A percentile compares a stretch with the other conserved stretches of the same genome.
These are phyloP conservation scores for Lactarius sp. DNA, from an alignment of 768 basidiomycete genomes.

Conservation along the genomic window DNA sequence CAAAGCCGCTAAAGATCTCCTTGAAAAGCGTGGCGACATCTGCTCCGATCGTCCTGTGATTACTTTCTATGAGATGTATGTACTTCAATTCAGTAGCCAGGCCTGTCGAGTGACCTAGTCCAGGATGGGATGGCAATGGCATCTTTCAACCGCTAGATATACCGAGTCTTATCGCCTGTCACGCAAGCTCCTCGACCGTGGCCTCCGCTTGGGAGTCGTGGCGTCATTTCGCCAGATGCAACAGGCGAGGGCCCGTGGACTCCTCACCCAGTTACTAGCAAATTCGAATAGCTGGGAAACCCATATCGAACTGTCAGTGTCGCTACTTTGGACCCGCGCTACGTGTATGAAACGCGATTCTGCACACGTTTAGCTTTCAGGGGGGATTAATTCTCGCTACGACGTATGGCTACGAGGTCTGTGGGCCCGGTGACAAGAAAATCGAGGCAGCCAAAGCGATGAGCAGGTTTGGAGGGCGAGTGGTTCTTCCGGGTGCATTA, in stretches of 20 bases:
- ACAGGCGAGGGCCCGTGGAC: not conserved
- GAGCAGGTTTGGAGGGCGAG: not conserved
- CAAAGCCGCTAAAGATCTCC: conserved; percentile 42
- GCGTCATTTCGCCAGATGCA: not conserved
- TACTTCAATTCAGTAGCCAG: too few relatives aligned
- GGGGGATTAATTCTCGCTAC: conserved; percentile 6
- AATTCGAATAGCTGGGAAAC: not conserved
- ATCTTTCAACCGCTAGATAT: not conserved
- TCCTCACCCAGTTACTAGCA: not conserved
- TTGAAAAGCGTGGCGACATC: conserved; percentile 47
- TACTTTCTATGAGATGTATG: conserved; percentile 16
- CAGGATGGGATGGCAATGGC: not conserved
- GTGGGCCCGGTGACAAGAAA: not conserved
- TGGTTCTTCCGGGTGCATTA: conserved; percentile 5
- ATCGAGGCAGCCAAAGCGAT: not conserved
- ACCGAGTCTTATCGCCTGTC: not conserved
- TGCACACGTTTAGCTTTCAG: too few relatives aligned
- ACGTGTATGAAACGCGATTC: too few relatives aligned
- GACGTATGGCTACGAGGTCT: conserved; percentile 8
- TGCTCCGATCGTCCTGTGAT: conserved; percentile 7
- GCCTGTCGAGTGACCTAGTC: not conserved
- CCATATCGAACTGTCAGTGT: not conserved
- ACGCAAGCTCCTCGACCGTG: conserved; percentile 2
- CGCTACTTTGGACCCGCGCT: too few relatives aligned
- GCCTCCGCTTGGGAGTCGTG: not conserved